These are phyloP conservation scores for Debaryomyces robertsiae DNA, from an alignment of 1,139 yeast species.

Conservation along the genomic window DNA sequence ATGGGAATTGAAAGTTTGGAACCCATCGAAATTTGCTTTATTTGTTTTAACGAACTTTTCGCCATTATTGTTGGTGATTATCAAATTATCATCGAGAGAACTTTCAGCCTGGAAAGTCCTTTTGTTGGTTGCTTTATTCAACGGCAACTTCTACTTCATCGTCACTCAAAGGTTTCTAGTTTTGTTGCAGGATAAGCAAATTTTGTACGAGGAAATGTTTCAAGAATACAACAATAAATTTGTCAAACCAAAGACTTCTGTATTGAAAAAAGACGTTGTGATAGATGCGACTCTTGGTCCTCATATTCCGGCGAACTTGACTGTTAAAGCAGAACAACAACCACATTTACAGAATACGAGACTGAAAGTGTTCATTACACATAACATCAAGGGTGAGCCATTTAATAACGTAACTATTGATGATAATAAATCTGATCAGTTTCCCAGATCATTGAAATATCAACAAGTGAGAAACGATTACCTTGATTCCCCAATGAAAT, in stretches of 20 bases:
- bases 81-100: conserved; percentile 34
- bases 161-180: conserved; percentile 46
- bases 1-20: conserved; percentile 64
- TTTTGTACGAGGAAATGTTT: conserved; percentile 61
- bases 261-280: conserved; percentile 60
- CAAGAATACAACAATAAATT: conserved; percentile 66
- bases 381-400: conserved; percentile 46
- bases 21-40: conserved; percentile 55
- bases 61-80: conserved; percentile 50
- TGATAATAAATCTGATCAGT: conserved; percentile 7
- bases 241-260: conserved; percentile 62
- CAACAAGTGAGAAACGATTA: conserved; percentile 4
- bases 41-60: conserved; percentile 55
- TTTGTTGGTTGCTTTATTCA: conserved; percentile 36
- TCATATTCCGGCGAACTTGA: conserved; percentile 22
- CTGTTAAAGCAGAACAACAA: conserved; percentile 32
- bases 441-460: conserved; percentile 7
- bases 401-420: conserved; percentile 18
- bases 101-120: conserved; percentile 43
- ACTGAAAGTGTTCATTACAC: conserved; percentile 49
- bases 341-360: conserved; percentile 35
- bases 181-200: conserved; percentile 58
- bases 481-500: conserved; percentile 7
- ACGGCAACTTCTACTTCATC: conserved; percentile 42
- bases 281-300: conserved; percentile 61